phyloP scores from a whole-genome alignment of 148 eudicot species.

The Vaccinium darrowii region DNA sequence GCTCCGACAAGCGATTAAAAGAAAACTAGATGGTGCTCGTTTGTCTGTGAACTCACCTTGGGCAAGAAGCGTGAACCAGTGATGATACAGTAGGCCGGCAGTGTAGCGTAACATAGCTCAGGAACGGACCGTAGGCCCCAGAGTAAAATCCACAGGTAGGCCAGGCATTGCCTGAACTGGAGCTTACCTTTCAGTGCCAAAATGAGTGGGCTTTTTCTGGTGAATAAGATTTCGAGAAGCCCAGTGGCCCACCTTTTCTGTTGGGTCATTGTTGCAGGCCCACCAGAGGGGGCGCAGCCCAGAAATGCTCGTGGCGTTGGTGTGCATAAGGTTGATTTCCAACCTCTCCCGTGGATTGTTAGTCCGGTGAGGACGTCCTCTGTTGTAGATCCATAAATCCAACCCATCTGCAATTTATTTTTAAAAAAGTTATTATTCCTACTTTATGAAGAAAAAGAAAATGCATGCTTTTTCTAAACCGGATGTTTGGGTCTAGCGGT shows the following conservation, averaged over 20 bases:
- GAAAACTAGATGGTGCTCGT: neutral
- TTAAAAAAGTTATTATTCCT: no score
- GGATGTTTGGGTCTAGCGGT: no score
- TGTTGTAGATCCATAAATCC: slow-evolving; percentile 35
- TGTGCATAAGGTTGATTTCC: slow-evolving; percentile 16
- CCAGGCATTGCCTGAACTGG: slow-evolving; percentile 28
- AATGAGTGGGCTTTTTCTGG: slow-evolving; percentile 19
- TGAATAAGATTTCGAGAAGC: slow-evolving; percentile 25
- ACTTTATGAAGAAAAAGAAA: no score
- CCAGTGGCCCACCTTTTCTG: slow-evolving; percentile 45
- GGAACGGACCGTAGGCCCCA: slow-evolving; percentile 38
- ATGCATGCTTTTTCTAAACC: no score
- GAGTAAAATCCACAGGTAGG: slow-evolving; percentile 19
- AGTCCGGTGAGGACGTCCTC: slow-evolving; percentile 38
- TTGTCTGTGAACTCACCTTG: slow-evolving; percentile 14
- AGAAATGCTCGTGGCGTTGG: slow-evolving; percentile 31
- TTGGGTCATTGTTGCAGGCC: slow-evolving; percentile 26
- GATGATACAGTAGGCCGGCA: slow-evolving; percentile 37
- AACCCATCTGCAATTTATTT: slow-evolving; percentile 28
- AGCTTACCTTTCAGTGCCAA: slow-evolving; percentile 19
- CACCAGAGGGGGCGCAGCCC: slow-evolving; percentile 31
- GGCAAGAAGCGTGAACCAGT: slow-evolving; percentile 32
- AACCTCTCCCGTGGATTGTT: slow-evolving; percentile 32
- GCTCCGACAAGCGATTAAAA: no score
- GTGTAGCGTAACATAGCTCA: slow-evolving; percentile 30